phyloP scores from a whole-genome alignment of 106 monocot genomes.

The Posidonia australis region DNA sequence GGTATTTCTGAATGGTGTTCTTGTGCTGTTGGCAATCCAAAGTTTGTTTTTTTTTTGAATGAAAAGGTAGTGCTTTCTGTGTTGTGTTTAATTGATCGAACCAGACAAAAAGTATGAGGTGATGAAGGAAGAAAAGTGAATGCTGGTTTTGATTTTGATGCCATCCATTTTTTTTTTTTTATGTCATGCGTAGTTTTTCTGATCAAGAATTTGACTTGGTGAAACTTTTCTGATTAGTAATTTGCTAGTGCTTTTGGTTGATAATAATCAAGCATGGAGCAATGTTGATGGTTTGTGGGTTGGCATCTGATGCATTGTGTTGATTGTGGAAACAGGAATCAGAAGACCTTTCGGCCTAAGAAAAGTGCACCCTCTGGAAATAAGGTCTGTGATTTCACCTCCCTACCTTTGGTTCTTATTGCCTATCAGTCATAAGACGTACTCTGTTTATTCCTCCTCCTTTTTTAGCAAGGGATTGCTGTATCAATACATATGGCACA shows the following conservation, averaged over 20 bases:
- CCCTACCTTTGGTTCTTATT: background rate
- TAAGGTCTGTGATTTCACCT: conserved; percentile 12
- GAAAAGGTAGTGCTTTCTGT: background rate
- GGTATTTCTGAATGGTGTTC: background rate
- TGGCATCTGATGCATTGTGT: background rate
- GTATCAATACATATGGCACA: no score
- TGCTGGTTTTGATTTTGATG: no score
- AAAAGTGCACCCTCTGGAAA: conserved; percentile 26
- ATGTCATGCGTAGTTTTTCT: background rate
- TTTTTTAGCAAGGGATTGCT: no score
- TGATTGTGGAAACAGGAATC: conserved; percentile 13
- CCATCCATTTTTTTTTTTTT: no score
- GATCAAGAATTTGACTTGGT: background rate
- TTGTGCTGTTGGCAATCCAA: background rate
- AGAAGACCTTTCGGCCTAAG: conserved; percentile 33
- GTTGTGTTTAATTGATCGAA: background rate
- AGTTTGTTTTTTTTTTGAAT: background rate
- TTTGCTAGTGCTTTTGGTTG: background rate
- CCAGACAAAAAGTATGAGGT: no score
- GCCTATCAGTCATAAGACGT: no score
- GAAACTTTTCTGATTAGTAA: background rate
- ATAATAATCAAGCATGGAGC: background rate
- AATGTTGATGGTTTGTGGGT: no score
- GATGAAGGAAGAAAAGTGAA: no score
- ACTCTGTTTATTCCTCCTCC: no score